Evolutionary conservation across 768 basidiomycete species (phyloP).

Genomic region (Butyriboletus loyo): DNA sequence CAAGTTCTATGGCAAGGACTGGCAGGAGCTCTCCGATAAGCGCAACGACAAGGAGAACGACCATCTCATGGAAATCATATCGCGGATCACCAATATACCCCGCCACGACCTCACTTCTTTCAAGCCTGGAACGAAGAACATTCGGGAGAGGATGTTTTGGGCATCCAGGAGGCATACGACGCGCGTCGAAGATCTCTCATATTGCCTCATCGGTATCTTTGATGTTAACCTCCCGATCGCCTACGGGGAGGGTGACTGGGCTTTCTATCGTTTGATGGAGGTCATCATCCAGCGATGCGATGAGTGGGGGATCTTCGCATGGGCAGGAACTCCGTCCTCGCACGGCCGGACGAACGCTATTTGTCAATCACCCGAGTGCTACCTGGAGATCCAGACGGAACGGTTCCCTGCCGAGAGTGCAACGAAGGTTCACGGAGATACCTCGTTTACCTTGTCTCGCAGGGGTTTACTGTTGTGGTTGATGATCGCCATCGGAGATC

Average conservation of each 20-base stretch:
- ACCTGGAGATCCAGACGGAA: conserved; percentile 4
- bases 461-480: conserved; percentile 14
- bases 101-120: conserved; percentile 5
- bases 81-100: conserved; percentile 9
- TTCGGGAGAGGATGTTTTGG: conserved; percentile 18
- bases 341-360: conserved; percentile 11
- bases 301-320: conserved; percentile 25
- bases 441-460: conserved; percentile 10
- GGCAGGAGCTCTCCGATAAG: conserved; percentile 3
- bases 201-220: conserved; percentile 26
- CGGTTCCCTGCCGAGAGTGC: conserved; percentile 4
- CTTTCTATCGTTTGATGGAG: conserved; percentile 27
- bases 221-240: conserved; percentile 19
- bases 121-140: conserved; percentile 10
- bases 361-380: conserved; percentile 16
- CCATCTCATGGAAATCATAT: conserved; percentile 1
- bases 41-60: conserved; percentile 7
- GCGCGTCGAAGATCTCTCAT: conserved; percentile 22
- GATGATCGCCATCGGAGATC: conserved; percentile 9
- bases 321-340: conserved; percentile 18
- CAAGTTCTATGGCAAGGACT: conserved; percentile 9
- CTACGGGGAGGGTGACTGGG: conserved; percentile 18
- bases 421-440: conserved; percentile 14
- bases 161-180: conserved; percentile 26
- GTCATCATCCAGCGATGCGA: conserved; percentile 20